phyloP scores from a whole-genome alignment of 2,329 filamentous ascomycete species.

The Nothophaeocryptopus gaeumannii region DNA sequence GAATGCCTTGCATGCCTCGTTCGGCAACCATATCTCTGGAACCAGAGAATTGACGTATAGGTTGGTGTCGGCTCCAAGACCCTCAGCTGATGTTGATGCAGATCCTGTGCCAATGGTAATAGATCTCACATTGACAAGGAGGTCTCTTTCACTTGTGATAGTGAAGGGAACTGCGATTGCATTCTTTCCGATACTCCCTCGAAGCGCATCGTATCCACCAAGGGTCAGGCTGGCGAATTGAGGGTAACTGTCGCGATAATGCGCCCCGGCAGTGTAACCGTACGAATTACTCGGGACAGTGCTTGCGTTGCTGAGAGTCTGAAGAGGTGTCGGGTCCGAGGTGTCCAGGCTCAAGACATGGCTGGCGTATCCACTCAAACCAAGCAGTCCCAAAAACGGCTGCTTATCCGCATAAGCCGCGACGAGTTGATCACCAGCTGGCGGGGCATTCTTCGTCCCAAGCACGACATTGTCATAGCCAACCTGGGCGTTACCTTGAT shows the following conservation, averaged over 20 bases:
- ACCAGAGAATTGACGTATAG: slow-evolving; percentile 40
- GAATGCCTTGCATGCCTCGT: slow-evolving; percentile 38
- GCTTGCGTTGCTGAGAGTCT: slow-evolving; percentile 25
- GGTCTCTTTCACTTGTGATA: slow-evolving; percentile 21
- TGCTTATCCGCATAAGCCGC: neutral
- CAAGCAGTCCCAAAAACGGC: slow-evolving; percentile 37
- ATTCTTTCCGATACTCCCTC: slow-evolving; percentile 38
- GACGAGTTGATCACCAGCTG: slow-evolving; percentile 1
- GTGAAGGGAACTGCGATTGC: slow-evolving; percentile 32
- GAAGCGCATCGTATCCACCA: slow-evolving; percentile 42
- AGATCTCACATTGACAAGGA: slow-evolving; percentile 20
- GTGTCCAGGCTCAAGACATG: slow-evolving; percentile 37
- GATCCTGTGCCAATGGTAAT: slow-evolving; percentile 24
- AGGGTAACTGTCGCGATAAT: neutral
- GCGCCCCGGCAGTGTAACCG: slow-evolving; percentile 42
- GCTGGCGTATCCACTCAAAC: slow-evolving; percentile 32
- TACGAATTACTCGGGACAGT: slow-evolving; percentile 36
- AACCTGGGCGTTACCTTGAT: neutral
- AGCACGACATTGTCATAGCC: neutral
- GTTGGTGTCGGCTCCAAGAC: slow-evolving; percentile 20
- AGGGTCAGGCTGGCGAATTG: slow-evolving; percentile 25
- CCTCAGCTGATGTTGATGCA: slow-evolving; percentile 30
- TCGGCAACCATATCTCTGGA: slow-evolving; percentile 42
- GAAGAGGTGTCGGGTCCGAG: slow-evolving; percentile 33
- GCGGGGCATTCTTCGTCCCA: slow-evolving; percentile 1